Percentiles rank a stretch among this genome's conserved stretches.
Conservation (phyloP, 768 basidiomycete species). For the Pluteus cervinus region DNA sequence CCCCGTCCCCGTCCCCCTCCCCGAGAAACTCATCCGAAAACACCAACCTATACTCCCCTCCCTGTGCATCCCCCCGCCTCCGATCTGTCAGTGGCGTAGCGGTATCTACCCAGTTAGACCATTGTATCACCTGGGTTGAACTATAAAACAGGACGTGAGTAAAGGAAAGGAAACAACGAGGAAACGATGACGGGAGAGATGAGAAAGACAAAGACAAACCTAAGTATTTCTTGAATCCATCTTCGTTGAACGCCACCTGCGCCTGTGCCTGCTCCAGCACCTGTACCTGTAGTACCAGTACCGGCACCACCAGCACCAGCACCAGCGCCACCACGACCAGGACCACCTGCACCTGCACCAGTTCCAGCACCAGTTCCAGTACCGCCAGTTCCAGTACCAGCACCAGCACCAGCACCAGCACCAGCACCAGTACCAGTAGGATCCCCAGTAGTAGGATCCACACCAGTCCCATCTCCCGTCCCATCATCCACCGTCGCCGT, state of each 20-base stretch:
- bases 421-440: too few species aligned
- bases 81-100: conserved; percentile 10
- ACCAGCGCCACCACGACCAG: too few species aligned
- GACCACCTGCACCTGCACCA: too few species aligned
- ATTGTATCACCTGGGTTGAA: background rate
- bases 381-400: too few species aligned
- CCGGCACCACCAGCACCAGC: too few species aligned
- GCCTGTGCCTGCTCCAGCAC: too few species aligned
- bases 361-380: too few species aligned
- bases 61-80: conserved; percentile 37
- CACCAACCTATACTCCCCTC: conserved; percentile 42
- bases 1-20: too few species aligned
- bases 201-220: background rate
- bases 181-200: background rate
- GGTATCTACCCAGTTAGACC: conserved; percentile 9
- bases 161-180: too few species aligned
- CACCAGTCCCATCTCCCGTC: background rate
- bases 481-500: background rate
- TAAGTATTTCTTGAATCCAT: background rate
- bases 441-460: conserved; percentile 1
- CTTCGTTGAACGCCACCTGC: background rate
- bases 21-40: conserved; percentile 71
- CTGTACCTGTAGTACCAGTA: too few species aligned
- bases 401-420: too few species aligned
- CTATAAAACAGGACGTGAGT: background rate